Percentiles rank a stretch among this genome's conserved stretches.
phyloP scores from a whole-genome alignment of 2,329 filamentous ascomycete genomes.

The Penicillium sp. region DNA sequence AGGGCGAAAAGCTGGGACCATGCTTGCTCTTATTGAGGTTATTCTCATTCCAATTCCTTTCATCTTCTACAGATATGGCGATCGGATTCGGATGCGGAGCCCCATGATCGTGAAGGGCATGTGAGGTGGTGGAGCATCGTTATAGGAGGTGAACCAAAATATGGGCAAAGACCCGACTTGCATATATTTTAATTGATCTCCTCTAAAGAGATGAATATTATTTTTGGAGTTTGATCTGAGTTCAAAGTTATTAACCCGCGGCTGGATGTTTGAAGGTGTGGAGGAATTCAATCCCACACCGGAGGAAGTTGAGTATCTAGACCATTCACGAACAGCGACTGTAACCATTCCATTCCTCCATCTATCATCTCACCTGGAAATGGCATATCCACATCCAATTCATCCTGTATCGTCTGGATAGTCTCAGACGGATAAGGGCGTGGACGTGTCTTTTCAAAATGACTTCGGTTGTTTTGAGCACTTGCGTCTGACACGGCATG shows the following conservation, averaged over 20 bases:
- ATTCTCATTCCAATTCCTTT: constrained; percentile 34
- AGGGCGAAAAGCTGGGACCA: constrained; percentile 13
- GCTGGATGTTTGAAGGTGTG: accelerated
- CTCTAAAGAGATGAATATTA: neutral
- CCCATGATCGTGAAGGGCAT: constrained; percentile 13
- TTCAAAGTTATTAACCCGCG: too few species aligned
- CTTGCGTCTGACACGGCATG: neutral
- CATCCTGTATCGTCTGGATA: neutral
- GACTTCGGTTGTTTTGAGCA: neutral
- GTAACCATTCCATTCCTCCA: constrained; percentile 17
- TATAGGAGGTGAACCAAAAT: neutral
- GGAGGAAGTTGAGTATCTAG: neutral
- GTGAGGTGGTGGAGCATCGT: neutral
- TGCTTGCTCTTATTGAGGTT: constrained; percentile 1
- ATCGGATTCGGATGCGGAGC: constrained; percentile 31
- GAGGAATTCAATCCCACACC: neutral
- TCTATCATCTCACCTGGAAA: constrained; percentile 16
- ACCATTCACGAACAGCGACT: constrained; percentile 6
- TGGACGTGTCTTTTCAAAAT: neutral
- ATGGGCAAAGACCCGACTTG: neutral
- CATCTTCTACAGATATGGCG: constrained; percentile 46
- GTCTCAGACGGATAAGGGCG: neutral
- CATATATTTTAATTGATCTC: neutral
- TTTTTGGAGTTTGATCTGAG: accelerated
- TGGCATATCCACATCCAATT: neutral